Evolutionary conservation across 2,329 filamentous ascomycete species (phyloP).

Genomic region (Trichoderma gracile): DNA sequence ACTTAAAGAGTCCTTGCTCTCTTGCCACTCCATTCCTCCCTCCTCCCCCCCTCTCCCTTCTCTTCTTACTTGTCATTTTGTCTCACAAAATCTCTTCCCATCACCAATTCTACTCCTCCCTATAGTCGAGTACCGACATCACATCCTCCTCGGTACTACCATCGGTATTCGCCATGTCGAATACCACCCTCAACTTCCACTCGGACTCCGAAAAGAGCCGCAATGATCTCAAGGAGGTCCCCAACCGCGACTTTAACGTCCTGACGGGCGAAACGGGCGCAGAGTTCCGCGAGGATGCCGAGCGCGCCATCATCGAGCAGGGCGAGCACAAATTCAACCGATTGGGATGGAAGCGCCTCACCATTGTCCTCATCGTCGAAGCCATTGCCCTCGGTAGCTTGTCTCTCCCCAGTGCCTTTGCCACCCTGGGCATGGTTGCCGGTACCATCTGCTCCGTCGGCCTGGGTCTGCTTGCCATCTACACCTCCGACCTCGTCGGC

Average conservation of each 20-base stretch:
- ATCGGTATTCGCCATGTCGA: constrained; percentile 21
- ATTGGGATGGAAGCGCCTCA: constrained; percentile 59
- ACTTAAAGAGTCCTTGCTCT: neutral
- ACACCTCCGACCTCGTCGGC: constrained; percentile 50
- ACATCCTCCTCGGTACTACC: neutral
- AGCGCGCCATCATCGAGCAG: constrained; percentile 49
- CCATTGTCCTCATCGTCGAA: constrained; percentile 57
- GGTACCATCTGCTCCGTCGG: constrained; percentile 46
- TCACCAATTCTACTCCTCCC: neutral
- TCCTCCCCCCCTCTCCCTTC: neutral
- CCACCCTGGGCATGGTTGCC: constrained; percentile 56
- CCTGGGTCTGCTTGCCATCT: constrained; percentile 50
- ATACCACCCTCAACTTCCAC: constrained; percentile 23
- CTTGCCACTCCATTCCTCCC: neutral
- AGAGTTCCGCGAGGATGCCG: constrained; percentile 49
- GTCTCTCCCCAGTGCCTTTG: constrained; percentile 54
- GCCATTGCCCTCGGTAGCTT: constrained; percentile 57
- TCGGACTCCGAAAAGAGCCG: constrained; percentile 21
- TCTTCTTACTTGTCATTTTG: neutral
- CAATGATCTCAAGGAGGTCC: constrained; percentile 26
- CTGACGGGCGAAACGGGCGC: constrained; percentile 43
- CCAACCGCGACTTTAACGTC: constrained; percentile 30
- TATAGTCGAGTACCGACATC: neutral
- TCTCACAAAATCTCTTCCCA: neutral
- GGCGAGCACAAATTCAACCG: constrained; percentile 53